phyloP scores from a whole-genome alignment of 2,329 filamentous ascomycete species.

The Sporothrix euskadiensis region DNA sequence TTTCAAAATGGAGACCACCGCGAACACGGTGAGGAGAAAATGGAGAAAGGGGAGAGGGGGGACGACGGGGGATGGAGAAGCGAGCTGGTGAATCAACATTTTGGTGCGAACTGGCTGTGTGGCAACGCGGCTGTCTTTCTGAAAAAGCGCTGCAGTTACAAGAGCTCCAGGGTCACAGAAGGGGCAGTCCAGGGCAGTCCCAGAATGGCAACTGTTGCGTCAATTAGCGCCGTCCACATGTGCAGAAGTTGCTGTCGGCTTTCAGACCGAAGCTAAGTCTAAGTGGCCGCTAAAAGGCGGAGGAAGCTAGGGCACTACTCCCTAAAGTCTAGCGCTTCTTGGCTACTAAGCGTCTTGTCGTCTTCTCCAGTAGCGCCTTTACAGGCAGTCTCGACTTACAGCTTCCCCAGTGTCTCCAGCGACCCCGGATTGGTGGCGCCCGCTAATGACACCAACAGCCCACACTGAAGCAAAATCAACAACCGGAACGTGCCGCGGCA shows the following conservation, averaged over 20 bases:
- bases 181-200: not conserved
- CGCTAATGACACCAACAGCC: not conserved
- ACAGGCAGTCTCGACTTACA: not conserved
- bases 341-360: not conserved
- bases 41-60: not conserved
- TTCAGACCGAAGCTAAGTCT: not conserved
- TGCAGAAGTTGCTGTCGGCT: not conserved
- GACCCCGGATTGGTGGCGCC: not conserved
- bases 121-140: not conserved
- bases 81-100: not conserved
- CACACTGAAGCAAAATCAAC: not conserved
- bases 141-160: not conserved
- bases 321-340: not conserved
- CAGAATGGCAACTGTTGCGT: not conserved
- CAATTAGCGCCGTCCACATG: not conserved
- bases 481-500: slow-evolving; percentile 4
- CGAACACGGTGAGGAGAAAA: not conserved
- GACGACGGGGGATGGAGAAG: not conserved
- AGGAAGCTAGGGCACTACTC: too few relatives aligned
- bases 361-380: not conserved
- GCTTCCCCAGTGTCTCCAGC: not conserved
- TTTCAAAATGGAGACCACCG: not conserved
- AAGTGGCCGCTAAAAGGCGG: not conserved
- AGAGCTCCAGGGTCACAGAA: not conserved
- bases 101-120: not conserved